A percentile compares a stretch with the other conserved stretches of the same genome.
These are phyloP conservation scores for Termitomyces sp. DNA, from an alignment of 768 basidiomycete species.

Conservation along the genomic window DNA sequence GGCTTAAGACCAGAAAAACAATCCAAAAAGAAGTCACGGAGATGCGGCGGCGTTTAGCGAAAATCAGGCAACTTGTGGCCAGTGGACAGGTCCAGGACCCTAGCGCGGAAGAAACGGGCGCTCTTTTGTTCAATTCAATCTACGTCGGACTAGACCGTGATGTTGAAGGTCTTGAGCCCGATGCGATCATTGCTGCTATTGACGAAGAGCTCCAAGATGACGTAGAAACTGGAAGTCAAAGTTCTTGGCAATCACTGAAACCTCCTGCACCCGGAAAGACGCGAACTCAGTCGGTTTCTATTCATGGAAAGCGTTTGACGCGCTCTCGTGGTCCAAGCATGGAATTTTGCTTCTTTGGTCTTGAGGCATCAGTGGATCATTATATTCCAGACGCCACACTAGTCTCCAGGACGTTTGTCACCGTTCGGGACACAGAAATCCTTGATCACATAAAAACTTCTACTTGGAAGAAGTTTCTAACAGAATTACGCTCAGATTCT, in stretches of 20 bases:
- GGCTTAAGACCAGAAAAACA: constrained; percentile 75
- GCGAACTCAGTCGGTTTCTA: constrained; percentile 30
- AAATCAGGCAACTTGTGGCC: constrained; percentile 89
- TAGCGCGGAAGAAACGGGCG: constrained; percentile 63
- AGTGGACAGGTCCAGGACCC: constrained; percentile 84
- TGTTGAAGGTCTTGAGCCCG: constrained; percentile 67
- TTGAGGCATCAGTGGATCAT: constrained; percentile 64
- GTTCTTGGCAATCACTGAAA: constrained; percentile 88
- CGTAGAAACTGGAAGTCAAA: constrained; percentile 67
- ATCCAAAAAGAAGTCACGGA: constrained; percentile 88
- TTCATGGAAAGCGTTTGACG: constrained; percentile 57
- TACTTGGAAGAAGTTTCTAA: constrained; percentile 97
- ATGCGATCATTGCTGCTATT: constrained; percentile 82
- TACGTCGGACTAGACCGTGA: constrained; percentile 88
- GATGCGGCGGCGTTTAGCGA: constrained; percentile 80
- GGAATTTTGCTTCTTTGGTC: constrained; percentile 69
- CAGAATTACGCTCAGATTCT: constrained; percentile 77
- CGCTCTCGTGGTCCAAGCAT: constrained; percentile 78
- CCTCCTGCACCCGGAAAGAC: constrained; percentile 42
- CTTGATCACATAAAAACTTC: constrained; percentile 97
- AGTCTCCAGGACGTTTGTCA: constrained; percentile 63
- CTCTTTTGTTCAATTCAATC: constrained; percentile 89
- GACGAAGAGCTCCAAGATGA: constrained; percentile 85
- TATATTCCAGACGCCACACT: constrained; percentile 50
- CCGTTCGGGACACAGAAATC: constrained; percentile 77